phyloP scores from a whole-genome alignment of 2,329 filamentous ascomycete species.

The Epichloe uncinata region DNA sequence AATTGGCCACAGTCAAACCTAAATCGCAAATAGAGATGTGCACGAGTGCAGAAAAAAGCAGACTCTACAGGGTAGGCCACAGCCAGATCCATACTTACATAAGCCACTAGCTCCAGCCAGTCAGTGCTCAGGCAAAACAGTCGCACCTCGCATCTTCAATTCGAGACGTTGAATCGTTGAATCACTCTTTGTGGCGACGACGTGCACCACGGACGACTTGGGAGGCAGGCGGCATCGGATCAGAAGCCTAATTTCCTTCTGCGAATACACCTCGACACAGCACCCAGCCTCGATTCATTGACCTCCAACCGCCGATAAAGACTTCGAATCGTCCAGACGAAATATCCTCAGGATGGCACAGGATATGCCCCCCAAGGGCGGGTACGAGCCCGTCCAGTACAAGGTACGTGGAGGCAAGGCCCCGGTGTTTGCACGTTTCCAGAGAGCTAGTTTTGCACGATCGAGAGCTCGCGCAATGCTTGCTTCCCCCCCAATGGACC shows the following conservation, averaged over 20 bases:
- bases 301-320: background rate
- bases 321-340: background rate
- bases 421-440: background rate
- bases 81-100: background rate
- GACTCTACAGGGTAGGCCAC: background rate
- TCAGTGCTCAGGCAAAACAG: background rate
- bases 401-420: conserved; percentile 46
- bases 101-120: background rate
- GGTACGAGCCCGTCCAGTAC: conserved; percentile 95
- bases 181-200: background rate
- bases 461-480: no score
- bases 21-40: no score
- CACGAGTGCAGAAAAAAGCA: no score
- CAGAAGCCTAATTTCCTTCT: background rate
- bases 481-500: no score
- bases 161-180: background rate
- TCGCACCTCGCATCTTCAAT: background rate
- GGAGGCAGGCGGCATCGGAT: conserved; percentile 1
- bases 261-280: background rate
- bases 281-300: background rate
- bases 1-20: no score
- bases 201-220: background rate
- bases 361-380: conserved; percentile 91
- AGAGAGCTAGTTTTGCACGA: no score
- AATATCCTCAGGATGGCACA: conserved; percentile 62